These are phyloP conservation scores for Trametes pubescens DNA, from an alignment of 1,284 basidiomycete species.

Conservation along the genomic window DNA sequence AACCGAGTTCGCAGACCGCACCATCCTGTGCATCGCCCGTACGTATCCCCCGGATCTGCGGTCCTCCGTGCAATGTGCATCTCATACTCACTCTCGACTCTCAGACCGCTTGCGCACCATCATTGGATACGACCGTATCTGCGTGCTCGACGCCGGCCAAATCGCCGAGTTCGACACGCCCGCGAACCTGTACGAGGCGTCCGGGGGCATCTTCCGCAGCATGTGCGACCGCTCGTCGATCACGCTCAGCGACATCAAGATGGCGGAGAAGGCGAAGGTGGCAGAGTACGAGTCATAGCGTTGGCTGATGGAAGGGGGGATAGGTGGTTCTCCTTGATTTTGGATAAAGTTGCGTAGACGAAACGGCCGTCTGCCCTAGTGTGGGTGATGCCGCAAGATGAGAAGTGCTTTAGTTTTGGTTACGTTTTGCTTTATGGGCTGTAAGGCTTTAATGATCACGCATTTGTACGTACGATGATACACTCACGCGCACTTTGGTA, in stretches of 20 bases:
- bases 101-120: conserved; percentile 79
- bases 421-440: too few relatives aligned
- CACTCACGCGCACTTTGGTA: too few relatives aligned
- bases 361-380: too few relatives aligned
- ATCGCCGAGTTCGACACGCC: conserved; percentile 81
- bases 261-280: conserved; percentile 45
- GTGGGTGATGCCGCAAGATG: too few relatives aligned
- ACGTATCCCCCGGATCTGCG: conserved; percentile 37
- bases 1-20: conserved; percentile 81
- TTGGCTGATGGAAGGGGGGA: neutral
- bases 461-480: too few relatives aligned
- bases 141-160: conserved; percentile 76
- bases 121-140: conserved; percentile 78
- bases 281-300: conserved; percentile 18
- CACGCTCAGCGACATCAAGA: conserved; percentile 67
- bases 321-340: too few relatives aligned
- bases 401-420: too few relatives aligned
- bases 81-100: neutral
- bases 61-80: neutral
- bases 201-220: conserved; percentile 71
- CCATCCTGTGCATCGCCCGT: conserved; percentile 84
- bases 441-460: too few relatives aligned
- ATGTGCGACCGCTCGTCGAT: conserved; percentile 81
- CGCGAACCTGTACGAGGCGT: conserved; percentile 61
- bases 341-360: too few relatives aligned